These are phyloP conservation scores for Cucurbita ficifolia DNA, from an alignment of 306 rosid species.

Conservation along the genomic window DNA sequence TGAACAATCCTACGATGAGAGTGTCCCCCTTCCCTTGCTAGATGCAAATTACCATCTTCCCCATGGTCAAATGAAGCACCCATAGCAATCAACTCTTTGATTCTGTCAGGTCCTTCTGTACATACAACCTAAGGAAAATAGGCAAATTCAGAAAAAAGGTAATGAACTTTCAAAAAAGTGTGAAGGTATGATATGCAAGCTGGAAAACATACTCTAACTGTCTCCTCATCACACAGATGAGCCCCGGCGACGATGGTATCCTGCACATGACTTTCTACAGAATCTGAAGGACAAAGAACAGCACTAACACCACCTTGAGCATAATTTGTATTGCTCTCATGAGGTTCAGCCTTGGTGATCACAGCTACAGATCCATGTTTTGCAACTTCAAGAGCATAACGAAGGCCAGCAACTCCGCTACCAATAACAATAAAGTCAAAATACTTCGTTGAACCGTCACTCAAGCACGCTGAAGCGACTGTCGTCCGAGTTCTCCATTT, in stretches of 20 bases:
- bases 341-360: conserved; percentile 90
- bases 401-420: conserved; percentile 90
- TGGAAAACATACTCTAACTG: conserved; percentile 42
- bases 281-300: conserved; percentile 76
- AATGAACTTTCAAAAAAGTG: neutral
- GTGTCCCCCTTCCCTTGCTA: conserved; percentile 85
- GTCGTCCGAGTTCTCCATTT: conserved; percentile 23
- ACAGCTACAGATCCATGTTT: conserved; percentile 87
- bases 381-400: conserved; percentile 89
- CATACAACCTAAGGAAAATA: conserved; percentile 65
- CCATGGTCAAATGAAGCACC: conserved; percentile 88
- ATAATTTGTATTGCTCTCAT: conserved; percentile 93
- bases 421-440: conserved; percentile 81
- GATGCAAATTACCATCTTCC: conserved; percentile 90
- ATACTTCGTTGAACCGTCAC: conserved; percentile 39
- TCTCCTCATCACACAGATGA: conserved; percentile 83
- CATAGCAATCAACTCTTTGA: conserved; percentile 79
- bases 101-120: conserved; percentile 95
- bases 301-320: conserved; percentile 99
- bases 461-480: conserved; percentile 36
- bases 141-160: neutral
- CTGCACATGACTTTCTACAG: conserved; percentile 88
- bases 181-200: neutral
- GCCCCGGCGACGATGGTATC: conserved; percentile 97
- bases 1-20: conserved; percentile 83